Evolutionary conservation across 805 yeast genomes (phyloP).

Genomic region (Wickerhamiella azyma): DNA sequence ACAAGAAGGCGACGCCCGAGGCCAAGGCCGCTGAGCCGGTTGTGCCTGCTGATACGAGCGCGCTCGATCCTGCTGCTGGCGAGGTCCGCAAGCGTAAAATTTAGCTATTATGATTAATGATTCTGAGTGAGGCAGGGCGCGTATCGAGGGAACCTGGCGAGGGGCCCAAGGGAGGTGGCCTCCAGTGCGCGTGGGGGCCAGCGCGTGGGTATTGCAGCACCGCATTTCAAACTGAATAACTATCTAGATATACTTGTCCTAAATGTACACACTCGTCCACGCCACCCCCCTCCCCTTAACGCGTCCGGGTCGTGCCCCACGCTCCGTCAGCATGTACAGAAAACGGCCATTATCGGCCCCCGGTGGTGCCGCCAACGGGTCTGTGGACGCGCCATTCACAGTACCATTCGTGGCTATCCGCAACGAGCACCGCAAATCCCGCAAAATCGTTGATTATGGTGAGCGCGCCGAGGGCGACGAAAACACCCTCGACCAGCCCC

Average conservation of each 20-base stretch:
- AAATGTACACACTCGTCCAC: too few species aligned
- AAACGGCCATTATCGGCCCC: constrained; percentile 7
- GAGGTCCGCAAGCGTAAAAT: constrained; percentile 2
- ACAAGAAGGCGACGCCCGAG: not conserved
- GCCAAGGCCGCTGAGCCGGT: constrained; percentile 1
- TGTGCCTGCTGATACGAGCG: not conserved
- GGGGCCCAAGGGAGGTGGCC: too few species aligned
- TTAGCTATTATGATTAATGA: not conserved
- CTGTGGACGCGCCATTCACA: constrained; percentile 9
- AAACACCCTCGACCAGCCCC: not conserved
- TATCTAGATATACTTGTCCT: too few species aligned
- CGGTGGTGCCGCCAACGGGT: not conserved
- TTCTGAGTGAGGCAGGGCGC: too few species aligned
- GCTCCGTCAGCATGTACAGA: constrained; percentile 1
- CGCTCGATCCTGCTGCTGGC: not conserved
- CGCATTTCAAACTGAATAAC: too few species aligned
- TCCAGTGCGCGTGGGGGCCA: too few species aligned
- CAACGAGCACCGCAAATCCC: constrained; percentile 5
- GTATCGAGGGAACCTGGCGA: too few species aligned
- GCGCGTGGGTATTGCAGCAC: too few species aligned
- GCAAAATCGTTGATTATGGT: constrained; percentile 8
- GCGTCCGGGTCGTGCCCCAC: not conserved
- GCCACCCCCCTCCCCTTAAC: not conserved
- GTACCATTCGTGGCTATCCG: constrained; percentile 4
- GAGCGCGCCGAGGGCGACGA: not conserved